Percentiles rank a stretch among this genome's conserved stretches.
Conservation (phyloP, 1,284 basidiomycete genomes). For the Mycosarcoma mackinlayi region DNA sequence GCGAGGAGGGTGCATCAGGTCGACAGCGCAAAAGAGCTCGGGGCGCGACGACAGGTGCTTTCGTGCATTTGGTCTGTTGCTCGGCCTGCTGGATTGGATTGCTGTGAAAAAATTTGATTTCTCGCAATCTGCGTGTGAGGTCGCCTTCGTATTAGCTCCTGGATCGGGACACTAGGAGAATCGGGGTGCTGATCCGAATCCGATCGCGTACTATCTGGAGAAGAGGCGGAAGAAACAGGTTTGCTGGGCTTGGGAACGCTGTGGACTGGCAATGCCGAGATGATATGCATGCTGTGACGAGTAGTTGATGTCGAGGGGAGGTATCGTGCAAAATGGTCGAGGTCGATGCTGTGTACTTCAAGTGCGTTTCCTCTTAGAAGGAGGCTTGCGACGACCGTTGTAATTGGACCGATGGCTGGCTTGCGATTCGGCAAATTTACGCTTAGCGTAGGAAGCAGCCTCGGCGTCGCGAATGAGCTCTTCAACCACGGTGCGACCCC, state of each 20-base stretch:
- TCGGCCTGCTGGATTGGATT: no score
- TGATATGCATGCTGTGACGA: neutral
- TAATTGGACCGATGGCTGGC: constrained; percentile 39
- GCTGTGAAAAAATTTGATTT: constrained; percentile 14
- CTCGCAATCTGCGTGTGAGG: no score
- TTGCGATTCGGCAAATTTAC: constrained; percentile 82
- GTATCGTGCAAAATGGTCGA: constrained; percentile 13
- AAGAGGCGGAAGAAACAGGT: no score
- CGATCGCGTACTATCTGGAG: no score
- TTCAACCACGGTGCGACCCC: constrained; percentile 86
- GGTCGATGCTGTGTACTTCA: neutral
- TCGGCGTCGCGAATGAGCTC: constrained; percentile 88
- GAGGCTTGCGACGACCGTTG: constrained; percentile 37
- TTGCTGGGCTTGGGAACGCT: no score
- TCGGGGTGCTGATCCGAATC: neutral
- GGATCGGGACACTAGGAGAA: no score
- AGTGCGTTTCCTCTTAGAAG: constrained; percentile 38
- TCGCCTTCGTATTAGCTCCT: no score
- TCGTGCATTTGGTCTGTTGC: neutral
- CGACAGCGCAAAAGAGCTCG: no score
- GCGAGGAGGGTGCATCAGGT: no score
- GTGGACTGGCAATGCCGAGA: neutral
- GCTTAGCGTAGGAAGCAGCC: constrained; percentile 87
- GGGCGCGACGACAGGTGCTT: no score
- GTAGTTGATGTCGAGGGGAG: neutral